Conservation (phyloP, 352 stramenopile species). For the Aphanomyces astaci region DNA sequence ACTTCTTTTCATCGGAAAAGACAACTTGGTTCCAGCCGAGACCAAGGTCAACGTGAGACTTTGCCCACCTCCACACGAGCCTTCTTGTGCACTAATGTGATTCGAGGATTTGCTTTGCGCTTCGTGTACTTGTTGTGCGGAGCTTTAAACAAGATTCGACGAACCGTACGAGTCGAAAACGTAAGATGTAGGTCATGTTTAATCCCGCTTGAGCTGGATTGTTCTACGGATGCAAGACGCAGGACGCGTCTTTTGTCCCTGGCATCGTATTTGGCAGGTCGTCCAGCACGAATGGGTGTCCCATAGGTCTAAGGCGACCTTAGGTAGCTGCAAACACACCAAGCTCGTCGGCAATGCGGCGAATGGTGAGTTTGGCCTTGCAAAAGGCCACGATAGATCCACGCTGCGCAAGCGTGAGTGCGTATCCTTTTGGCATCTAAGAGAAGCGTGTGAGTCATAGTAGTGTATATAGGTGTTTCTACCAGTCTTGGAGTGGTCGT, state of each 20-base stretch:
- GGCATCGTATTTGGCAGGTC: too few relatives aligned
- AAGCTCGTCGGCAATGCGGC: too few relatives aligned
- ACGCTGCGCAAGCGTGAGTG: too few relatives aligned
- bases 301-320: too few relatives aligned
- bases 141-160: neutral
- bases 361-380: too few relatives aligned
- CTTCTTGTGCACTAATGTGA: slow-evolving; percentile 15
- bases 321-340: too few relatives aligned
- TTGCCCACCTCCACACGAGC: slow-evolving; percentile 20
- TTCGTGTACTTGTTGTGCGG: slow-evolving; percentile 24
- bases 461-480: too few relatives aligned
- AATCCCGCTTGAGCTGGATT: slow-evolving; percentile 14
- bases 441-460: too few relatives aligned
- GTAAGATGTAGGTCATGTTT: slow-evolving; percentile 18
- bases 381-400: neutral
- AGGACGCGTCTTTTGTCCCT: too few relatives aligned
- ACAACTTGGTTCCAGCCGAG: neutral
- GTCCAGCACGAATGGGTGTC: too few relatives aligned
- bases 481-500: too few relatives aligned
- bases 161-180: slow-evolving; percentile 10
- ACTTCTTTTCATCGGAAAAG: neutral
- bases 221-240: slow-evolving; percentile 12
- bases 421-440: too few relatives aligned
- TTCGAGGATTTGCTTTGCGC: slow-evolving; percentile 1
- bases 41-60: neutral